Percentiles rank a stretch among this genome's conserved stretches.
These are phyloP conservation scores for Naganishia antarctica DNA, from an alignment of 768 basidiomycete genomes.

Conservation along the genomic window DNA sequence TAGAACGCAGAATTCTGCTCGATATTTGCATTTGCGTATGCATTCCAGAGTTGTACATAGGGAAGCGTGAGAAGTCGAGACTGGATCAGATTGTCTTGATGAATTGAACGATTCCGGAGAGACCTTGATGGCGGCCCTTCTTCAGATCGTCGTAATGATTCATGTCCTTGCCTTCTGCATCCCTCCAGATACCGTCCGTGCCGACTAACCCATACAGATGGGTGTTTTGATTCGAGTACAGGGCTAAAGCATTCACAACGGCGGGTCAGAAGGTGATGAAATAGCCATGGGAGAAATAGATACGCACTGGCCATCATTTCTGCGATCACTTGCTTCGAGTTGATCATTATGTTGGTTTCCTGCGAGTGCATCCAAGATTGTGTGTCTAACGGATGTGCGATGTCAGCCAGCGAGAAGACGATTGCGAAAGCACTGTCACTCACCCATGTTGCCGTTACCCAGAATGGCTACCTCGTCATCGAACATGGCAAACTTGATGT, in stretches of 20 bases:
- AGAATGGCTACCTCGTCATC: slow-evolving; percentile 64
- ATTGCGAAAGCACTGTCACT: slow-evolving; percentile 18
- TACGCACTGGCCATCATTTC: slow-evolving; percentile 56
- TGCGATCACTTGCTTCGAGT: slow-evolving; percentile 55
- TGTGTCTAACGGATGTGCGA: slow-evolving; percentile 51
- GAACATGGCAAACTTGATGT: slow-evolving; percentile 65
- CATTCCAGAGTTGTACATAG: too few relatives aligned
- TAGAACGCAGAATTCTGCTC: too few relatives aligned
- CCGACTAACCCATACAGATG: slow-evolving; percentile 54
- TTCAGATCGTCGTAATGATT: slow-evolving; percentile 44
- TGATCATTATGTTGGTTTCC: slow-evolving; percentile 65
- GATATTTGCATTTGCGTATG: too few relatives aligned
- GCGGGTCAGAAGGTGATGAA: background rate
- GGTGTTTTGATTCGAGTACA: slow-evolving; percentile 54
- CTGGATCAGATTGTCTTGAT: slow-evolving; percentile 28
- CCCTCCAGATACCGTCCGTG: slow-evolving; percentile 60
- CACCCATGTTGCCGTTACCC: slow-evolving; percentile 63
- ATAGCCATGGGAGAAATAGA: background rate
- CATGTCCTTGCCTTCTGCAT: slow-evolving; percentile 52
- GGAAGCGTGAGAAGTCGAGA: too few relatives aligned
- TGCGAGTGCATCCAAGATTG: slow-evolving; percentile 71
- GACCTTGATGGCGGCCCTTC: slow-evolving; percentile 40
- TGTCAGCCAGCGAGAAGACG: background rate
- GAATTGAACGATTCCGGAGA: slow-evolving; percentile 42
- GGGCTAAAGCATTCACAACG: slow-evolving; percentile 20